phyloP scores from a whole-genome alignment of 2,329 filamentous ascomycete genomes.

The Ilyonectria destructans region DNA sequence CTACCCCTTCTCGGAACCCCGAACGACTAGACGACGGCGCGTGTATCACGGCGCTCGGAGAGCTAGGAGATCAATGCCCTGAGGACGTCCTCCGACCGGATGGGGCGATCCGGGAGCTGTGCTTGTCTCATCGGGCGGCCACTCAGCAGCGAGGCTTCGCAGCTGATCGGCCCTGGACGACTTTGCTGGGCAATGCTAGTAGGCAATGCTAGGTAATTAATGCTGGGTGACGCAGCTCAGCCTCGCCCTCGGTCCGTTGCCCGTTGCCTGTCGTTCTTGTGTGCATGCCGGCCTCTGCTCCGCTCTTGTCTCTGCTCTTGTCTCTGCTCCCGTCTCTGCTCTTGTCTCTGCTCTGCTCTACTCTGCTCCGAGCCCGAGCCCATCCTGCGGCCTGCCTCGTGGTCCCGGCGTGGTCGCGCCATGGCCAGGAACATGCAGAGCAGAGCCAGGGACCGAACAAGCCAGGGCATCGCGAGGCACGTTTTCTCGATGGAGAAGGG shows the following conservation, averaged over 20 bases:
- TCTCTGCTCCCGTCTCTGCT: conserved; percentile 35
- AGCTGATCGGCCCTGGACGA: conserved; percentile 24
- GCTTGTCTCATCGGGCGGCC: conserved; percentile 39
- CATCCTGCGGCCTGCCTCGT: conserved; percentile 40
- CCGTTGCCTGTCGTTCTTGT: not conserved
- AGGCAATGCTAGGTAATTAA: no score
- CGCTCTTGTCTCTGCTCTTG: conserved; percentile 32
- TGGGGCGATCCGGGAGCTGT: conserved; percentile 39
- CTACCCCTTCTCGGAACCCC: not conserved
- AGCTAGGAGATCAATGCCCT: conserved; percentile 38
- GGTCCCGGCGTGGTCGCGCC: conserved; percentile 43
- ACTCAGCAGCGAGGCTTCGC: conserved; percentile 42
- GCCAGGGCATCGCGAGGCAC: conserved; percentile 16
- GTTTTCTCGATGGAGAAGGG: conserved; percentile 34
- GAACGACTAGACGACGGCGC: conserved; percentile 14
- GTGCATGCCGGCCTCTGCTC: conserved; percentile 21
- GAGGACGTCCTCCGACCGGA: conserved; percentile 21
- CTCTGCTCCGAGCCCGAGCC: not conserved
- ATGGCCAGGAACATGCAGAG: conserved; percentile 20
- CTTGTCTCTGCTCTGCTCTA: conserved; percentile 35
- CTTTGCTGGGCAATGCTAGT: not conserved
- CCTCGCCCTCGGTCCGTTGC: conserved; percentile 37
- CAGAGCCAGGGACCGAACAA: conserved; percentile 14
- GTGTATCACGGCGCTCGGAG: conserved; percentile 34
- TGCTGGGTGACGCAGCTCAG: conserved; percentile 43